These are phyloP conservation scores for Secale cereale DNA, from an alignment of 176 grass and related monocot species.

Conservation along the genomic window DNA sequence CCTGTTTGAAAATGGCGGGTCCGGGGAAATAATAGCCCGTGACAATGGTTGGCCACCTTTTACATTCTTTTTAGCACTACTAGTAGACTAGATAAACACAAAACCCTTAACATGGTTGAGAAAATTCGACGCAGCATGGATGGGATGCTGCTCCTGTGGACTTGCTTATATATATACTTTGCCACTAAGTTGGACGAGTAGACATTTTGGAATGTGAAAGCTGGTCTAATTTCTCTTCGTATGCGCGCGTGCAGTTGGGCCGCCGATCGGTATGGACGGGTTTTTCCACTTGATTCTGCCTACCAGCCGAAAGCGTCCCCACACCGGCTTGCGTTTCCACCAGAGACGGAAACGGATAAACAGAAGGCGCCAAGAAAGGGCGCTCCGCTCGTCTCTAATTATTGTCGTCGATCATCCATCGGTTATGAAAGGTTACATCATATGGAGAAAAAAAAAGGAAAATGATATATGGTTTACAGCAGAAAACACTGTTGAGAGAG, in stretches of 20 bases:
- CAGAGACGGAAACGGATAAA: background rate
- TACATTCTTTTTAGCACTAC: background rate
- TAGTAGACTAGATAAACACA: background rate
- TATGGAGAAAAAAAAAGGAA: background rate
- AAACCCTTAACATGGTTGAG: background rate
- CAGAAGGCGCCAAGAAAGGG: background rate
- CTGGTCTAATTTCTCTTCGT: background rate
- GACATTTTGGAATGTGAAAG: background rate
- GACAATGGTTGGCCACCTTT: background rate
- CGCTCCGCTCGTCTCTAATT: background rate
- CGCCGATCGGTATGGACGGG: background rate
- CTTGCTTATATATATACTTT: background rate
- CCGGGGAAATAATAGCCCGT: background rate
- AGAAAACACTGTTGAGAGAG: background rate
- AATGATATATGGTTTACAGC: too few species aligned
- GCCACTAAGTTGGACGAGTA: background rate
- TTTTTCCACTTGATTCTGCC: background rate
- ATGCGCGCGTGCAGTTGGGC: background rate
- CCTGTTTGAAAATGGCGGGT: background rate
- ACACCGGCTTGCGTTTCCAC: background rate
- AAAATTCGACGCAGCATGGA: background rate
- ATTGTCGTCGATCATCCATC: background rate
- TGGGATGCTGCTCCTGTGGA: background rate
- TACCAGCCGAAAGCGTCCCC: conserved; percentile 6
- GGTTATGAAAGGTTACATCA: background rate